Conservation (phyloP, 1,284 basidiomycete species). For the Leccinum pallidistipes region DNA sequence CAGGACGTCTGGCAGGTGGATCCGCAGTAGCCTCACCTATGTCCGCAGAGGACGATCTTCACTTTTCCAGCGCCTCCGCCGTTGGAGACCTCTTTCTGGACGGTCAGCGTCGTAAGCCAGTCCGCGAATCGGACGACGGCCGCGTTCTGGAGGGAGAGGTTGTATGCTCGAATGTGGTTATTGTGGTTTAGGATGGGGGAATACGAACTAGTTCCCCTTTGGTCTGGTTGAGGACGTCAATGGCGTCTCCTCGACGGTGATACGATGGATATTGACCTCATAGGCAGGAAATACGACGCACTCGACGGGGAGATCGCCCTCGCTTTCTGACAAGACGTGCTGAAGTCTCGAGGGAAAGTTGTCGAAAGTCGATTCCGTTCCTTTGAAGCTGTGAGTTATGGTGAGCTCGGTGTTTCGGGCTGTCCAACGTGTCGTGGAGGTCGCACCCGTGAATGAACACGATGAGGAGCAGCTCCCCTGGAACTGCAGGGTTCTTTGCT, state of each 20-base stretch:
- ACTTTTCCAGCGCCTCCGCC: slow-evolving; percentile 76
- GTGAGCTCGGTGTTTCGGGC: slow-evolving; percentile 8
- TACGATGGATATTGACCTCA: slow-evolving; percentile 53
- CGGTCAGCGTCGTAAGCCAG: slow-evolving; percentile 83
- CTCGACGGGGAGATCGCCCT: slow-evolving; percentile 59
- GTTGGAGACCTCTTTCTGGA: slow-evolving; percentile 73
- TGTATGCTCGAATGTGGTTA: slow-evolving; percentile 6
- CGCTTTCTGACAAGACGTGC: slow-evolving; percentile 68
- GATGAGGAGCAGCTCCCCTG: slow-evolving; percentile 50
- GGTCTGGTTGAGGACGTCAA: slow-evolving; percentile 49
- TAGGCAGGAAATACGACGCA: slow-evolving; percentile 87
- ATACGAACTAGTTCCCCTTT: slow-evolving; percentile 80
- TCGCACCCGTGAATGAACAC: slow-evolving; percentile 68
- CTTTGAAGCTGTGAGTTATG: slow-evolving; percentile 54
- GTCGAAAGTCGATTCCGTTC: slow-evolving; percentile 76
- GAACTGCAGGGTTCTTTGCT: slow-evolving; percentile 12
- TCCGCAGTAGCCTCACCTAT: slow-evolving; percentile 57
- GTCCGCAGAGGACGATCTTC: slow-evolving; percentile 86
- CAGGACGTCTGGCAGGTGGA: background rate
- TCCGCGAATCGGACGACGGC: slow-evolving; percentile 84
- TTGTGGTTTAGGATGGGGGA: slow-evolving; percentile 1
- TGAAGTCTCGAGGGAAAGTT: slow-evolving; percentile 76
- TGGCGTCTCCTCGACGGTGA: background rate
- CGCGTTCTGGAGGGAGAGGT: slow-evolving; percentile 52
- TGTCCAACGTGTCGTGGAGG: slow-evolving; percentile 5